These are phyloP conservation scores for Lodderomyces jiufengensis DNA, from an alignment of 1,139 yeast species.

Conservation along the genomic window DNA sequence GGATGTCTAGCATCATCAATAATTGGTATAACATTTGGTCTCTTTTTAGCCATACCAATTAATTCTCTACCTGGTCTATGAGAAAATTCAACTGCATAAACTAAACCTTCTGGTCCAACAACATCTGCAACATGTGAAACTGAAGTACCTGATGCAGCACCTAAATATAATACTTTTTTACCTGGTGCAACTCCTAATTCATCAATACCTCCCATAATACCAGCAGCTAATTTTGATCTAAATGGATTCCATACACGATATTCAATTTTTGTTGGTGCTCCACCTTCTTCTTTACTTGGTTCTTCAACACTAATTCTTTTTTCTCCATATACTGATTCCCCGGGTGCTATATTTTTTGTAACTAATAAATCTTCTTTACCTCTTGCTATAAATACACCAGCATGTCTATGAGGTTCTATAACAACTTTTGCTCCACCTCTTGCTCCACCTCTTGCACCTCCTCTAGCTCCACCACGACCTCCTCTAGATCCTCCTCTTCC, in stretches of 20 bases:
- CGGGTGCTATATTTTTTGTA: constrained; percentile 96
- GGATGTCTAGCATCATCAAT: constrained; percentile 99
- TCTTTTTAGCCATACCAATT: constrained; percentile 99
- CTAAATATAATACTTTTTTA: constrained; percentile 92
- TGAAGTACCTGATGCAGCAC: constrained; percentile 99
- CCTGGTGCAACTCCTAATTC: constrained; percentile 98
- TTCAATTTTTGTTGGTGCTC: constrained; percentile 90
- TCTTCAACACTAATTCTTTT: constrained; percentile 93
- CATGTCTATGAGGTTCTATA: constrained; percentile 97
- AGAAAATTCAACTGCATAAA: constrained; percentile 97
- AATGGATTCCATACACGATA: constrained; percentile 99
- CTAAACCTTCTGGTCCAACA: constrained; percentile 98
- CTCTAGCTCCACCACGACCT: constrained; percentile 61
- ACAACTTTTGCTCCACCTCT: constrained; percentile 90
- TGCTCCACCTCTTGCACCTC: constrained; percentile 79
- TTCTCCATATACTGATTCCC: constrained; percentile 97
- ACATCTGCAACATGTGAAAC: constrained; percentile 98
- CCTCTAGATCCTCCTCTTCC: constrained; percentile 45
- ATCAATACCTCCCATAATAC: constrained; percentile 99
- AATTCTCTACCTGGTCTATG: constrained; percentile 99
- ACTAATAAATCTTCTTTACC: constrained; percentile 98
- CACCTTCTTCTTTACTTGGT: constrained; percentile 81
- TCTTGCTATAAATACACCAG: constrained; percentile 97
- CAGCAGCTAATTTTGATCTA: constrained; percentile 99
- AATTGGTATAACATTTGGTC: constrained; percentile 98